Evolutionary conservation across 352 stramenopile genomes (phyloP), one percentile per base, ranked within the genome.

Genomic region (Globisporangium takayamanum): DNA sequence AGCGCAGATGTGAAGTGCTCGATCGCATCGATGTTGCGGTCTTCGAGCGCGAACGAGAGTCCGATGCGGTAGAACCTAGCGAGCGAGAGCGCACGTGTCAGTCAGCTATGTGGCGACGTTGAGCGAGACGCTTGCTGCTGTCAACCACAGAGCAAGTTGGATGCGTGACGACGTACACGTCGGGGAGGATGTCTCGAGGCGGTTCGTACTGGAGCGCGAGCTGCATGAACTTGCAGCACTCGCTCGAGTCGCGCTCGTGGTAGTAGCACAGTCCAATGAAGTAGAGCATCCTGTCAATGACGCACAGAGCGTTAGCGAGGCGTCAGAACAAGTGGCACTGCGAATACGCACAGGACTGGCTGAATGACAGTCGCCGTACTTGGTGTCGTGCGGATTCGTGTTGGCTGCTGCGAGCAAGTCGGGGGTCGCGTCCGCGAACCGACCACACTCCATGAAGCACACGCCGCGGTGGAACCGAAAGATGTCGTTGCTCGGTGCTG

Each of bases 31-130:
- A 88, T 88, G 60, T 84, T 74, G 5, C 69, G 52, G 14, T 71
- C 56, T 47, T 80, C 56, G 12, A 77, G 69, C 2, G 83, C 83
- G 20, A 75, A 67, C 10, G 77, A 79, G 36, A 94, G 64, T 5
- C 83, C 83, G 44, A 89, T 74, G 53, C 74, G 74, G 63, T 92
- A 94, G 57, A 88, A 72, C n/a, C 79, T 93, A 39, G 33, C 7
- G 33, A 39, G 33, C 28, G 28, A 33, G 28, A 33, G 28, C 5
- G 28, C 28, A 2, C 16, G 25, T 1, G 42, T 20, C 15, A 2
- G 18, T 18, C 22, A 42, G 11, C 28, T 33, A 33, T 1, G 33
- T 7, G 33, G 11, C 7, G 33, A 39, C 6, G 28, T 33, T 5
- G 28, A 33, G 2, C 28, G 28, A 33, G 28, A 33, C 28, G 28